Conservation (phyloP, 164 flowering plant genomes). For the Santalum album region DNA sequence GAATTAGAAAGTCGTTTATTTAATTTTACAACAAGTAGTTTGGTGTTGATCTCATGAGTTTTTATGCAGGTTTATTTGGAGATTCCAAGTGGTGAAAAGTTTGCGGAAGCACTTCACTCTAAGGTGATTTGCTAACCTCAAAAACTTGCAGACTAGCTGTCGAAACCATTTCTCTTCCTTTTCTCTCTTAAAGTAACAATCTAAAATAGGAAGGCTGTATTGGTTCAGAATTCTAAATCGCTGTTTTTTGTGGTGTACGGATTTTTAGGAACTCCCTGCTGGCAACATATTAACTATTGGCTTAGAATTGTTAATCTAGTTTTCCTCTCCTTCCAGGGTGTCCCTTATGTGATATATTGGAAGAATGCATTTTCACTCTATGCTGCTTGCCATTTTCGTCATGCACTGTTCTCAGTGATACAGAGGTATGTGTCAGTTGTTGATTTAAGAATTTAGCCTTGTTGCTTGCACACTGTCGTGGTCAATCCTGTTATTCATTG, state of each 20-base stretch:
- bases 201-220: too few relatives aligned
- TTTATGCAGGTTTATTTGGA: conserved; percentile 68
- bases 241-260: too few relatives aligned
- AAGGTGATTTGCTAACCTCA: conserved; percentile 42
- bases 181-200: too few relatives aligned
- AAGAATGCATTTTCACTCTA: conserved; percentile 42
- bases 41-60: not conserved
- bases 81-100: conserved; percentile 58
- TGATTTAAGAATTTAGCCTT: too few relatives aligned
- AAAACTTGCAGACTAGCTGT: not conserved
- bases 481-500: too few relatives aligned
- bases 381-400: conserved; percentile 74
- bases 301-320: too few relatives aligned
- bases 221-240: too few relatives aligned
- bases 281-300: too few relatives aligned
- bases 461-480: too few relatives aligned
- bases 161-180: not conserved
- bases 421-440: conserved; percentile 55
- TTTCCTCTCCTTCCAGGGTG: conserved; percentile 71
- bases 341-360: conserved; percentile 90
- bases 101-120: conserved; percentile 68
- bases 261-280: too few relatives aligned
- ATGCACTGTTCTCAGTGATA: conserved; percentile 75
- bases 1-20: too few relatives aligned
- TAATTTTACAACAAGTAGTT: too few relatives aligned